Evolutionary conservation across 1,284 basidiomycete species (phyloP), one percentile per base, ranked within the genome.

Genomic region (Trametes hirsuta): DNA sequence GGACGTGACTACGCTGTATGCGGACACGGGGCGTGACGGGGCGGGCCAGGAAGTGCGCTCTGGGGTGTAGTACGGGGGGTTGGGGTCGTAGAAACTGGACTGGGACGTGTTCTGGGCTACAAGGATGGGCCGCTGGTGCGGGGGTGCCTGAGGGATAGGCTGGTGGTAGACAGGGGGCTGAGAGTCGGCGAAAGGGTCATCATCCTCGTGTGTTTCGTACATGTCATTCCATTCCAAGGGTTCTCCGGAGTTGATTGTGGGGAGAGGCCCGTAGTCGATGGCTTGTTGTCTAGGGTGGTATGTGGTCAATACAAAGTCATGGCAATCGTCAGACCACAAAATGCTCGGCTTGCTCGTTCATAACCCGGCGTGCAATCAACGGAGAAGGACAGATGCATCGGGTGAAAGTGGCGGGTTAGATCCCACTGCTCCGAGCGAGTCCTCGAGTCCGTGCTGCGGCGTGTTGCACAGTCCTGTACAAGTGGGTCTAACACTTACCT

Each of bases 201-300:
- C 72, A 0, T 69, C 61, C 10, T 64, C 62, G 15, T 55, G 53
- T 11, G 58, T 53, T 24, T 25, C 39, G 44, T 65, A 59, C 4
- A 64, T 24, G 39, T 57, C 62, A 4, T 71, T 71, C 71, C 71
- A 74, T 25, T 67, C 53, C 22, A 75, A 58, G 11, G 72, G 73
- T 57, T 75, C 72, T 9, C 75, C 75, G 36, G 75, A 74, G 58
- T 70, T 72, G 42, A 77, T 76, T 1, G 71, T 70, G 10, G 71
- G 71, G 6, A 72, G 58, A 49, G 59, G 70, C 18, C 39, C 59
- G 47, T 49, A 55, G 18, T 59, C 21, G 55, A 62, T 21, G 5
- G 40, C 49, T 30, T 47, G 56, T 35, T 36, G 44, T 6, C 48
- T 44, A 12, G 49, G 40, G 47, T 55, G 54, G 24, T 35, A 49